These are phyloP conservation scores for Capsella rubella DNA, from an alignment of 441 rosid species.

Conservation along the genomic window DNA sequence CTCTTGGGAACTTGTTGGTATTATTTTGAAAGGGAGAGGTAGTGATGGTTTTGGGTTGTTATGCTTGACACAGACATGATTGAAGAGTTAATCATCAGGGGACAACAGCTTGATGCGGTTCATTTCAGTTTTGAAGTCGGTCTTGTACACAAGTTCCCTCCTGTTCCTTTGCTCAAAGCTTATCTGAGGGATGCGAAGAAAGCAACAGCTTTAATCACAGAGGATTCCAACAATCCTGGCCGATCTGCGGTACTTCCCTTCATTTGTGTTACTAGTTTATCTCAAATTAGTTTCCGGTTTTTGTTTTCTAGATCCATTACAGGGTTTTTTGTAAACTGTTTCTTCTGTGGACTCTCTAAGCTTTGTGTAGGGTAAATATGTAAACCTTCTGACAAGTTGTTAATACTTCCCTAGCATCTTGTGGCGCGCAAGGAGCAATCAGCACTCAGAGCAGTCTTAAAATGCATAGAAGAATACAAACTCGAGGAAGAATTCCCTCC, in stretches of 20 bases:
- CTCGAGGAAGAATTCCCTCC: slow-evolving; percentile 77
- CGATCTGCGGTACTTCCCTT: slow-evolving; percentile 68
- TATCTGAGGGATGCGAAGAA: slow-evolving; percentile 90
- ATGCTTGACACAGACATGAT: slow-evolving; percentile 21
- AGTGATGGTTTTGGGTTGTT: slow-evolving; percentile 22
- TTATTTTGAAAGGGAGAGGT: slow-evolving; percentile 6
- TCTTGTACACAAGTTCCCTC: slow-evolving; percentile 74
- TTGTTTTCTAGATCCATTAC: background rate
- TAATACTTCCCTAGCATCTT: slow-evolving; percentile 53
- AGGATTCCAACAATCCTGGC: slow-evolving; percentile 76
- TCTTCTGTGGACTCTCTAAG: background rate
- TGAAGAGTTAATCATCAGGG: slow-evolving; percentile 75
- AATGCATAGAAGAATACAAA: slow-evolving; percentile 94
- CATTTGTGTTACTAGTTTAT: background rate
- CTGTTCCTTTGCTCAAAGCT: slow-evolving; percentile 78
- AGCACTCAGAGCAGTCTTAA: slow-evolving; percentile 80
- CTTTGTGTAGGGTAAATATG: background rate
- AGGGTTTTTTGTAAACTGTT: background rate
- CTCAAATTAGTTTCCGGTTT: background rate
- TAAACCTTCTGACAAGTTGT: background rate
- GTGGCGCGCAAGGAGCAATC: slow-evolving; percentile 89
- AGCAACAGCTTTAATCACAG: slow-evolving; percentile 74
- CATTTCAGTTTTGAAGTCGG: slow-evolving; percentile 89
- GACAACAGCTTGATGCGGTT: slow-evolving; percentile 93
- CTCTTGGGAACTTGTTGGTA: background rate